Evolutionary conservation across 371 early-diverging fungal species (phyloP).

Genomic region (Dichotomocladium elegans): DNA sequence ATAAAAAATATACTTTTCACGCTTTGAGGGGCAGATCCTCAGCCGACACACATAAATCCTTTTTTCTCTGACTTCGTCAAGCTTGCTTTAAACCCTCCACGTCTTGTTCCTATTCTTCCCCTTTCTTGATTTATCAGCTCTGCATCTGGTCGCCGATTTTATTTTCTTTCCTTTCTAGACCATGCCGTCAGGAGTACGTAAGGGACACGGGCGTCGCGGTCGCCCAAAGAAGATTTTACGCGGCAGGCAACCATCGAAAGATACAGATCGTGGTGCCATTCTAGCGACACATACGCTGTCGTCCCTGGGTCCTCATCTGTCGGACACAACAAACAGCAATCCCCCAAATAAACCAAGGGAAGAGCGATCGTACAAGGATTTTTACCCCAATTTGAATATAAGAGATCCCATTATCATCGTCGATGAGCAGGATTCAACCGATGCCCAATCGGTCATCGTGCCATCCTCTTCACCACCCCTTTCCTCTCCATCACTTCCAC

Average conservation of each 20-base stretch:
- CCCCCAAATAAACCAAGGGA: conserved; percentile 61
- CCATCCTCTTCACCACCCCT: neutral
- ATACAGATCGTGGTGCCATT: neutral
- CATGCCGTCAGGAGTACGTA: neutral
- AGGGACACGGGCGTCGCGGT: neutral
- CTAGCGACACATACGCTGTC: neutral
- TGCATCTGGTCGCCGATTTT: too few species aligned
- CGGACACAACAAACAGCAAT: neutral
- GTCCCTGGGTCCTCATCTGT: neutral
- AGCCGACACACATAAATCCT: too few species aligned
- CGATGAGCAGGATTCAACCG: neutral
- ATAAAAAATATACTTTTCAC: too few species aligned
- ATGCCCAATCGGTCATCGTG: too few species aligned
- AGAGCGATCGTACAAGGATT: conserved; percentile 77
- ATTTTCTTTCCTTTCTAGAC: too few species aligned
- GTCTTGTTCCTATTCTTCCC: too few species aligned
- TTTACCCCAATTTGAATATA: conserved; percentile 76
- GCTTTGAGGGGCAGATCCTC: too few species aligned
- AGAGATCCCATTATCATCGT: conserved; percentile 48
- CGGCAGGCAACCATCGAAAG: neutral
- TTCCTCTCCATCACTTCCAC: neutral
- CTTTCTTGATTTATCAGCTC: too few species aligned
- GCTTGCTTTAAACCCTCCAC: too few species aligned
- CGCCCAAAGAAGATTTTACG: neutral
- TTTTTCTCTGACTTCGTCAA: too few species aligned